Evolutionary conservation across 352 stramenopile species (phyloP).

Genomic region (Phytophthora crassamura): DNA sequence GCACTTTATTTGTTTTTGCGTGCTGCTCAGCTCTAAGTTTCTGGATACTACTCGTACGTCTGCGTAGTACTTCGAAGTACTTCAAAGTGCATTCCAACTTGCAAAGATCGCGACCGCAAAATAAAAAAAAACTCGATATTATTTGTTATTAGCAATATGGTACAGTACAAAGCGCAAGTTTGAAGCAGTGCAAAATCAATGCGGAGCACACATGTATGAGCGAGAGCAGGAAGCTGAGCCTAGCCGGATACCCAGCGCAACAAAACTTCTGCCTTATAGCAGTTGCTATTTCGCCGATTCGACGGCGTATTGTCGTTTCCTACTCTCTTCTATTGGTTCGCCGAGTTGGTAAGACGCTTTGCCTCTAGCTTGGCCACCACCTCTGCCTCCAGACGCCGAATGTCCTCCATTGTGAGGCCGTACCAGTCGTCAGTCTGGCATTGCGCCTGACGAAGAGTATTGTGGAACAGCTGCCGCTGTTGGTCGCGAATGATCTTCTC

Average conservation of each 20-base stretch:
- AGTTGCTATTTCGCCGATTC: constrained; percentile 19
- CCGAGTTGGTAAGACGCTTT: constrained; percentile 60
- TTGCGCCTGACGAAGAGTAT: constrained; percentile 71
- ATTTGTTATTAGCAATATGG: too few species aligned
- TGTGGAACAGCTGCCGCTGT: constrained; percentile 86
- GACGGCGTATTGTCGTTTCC: constrained; percentile 9
- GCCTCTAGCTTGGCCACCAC: constrained; percentile 80
- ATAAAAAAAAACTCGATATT: not conserved
- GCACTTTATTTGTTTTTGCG: too few species aligned
- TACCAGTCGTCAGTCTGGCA: constrained; percentile 87
- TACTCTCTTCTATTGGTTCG: constrained; percentile 47
- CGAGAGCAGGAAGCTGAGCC: constrained; percentile 7
- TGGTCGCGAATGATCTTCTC: constrained; percentile 87
- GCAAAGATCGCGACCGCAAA: not conserved
- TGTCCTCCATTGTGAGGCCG: constrained; percentile 85
- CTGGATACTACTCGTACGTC: too few species aligned
- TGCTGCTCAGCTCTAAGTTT: too few species aligned
- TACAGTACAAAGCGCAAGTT: too few species aligned
- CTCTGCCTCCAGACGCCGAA: constrained; percentile 78
- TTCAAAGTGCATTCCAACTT: too few species aligned
- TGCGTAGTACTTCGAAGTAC: too few species aligned
- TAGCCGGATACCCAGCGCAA: constrained; percentile 23
- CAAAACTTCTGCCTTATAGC: constrained; percentile 19
- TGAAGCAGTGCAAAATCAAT: not conserved
- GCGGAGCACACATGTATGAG: constrained; percentile 18